Percentiles rank a stretch among this genome's conserved stretches.
Conservation (phyloP, 139 green algal species). For the Gonium pectorale region DNA sequence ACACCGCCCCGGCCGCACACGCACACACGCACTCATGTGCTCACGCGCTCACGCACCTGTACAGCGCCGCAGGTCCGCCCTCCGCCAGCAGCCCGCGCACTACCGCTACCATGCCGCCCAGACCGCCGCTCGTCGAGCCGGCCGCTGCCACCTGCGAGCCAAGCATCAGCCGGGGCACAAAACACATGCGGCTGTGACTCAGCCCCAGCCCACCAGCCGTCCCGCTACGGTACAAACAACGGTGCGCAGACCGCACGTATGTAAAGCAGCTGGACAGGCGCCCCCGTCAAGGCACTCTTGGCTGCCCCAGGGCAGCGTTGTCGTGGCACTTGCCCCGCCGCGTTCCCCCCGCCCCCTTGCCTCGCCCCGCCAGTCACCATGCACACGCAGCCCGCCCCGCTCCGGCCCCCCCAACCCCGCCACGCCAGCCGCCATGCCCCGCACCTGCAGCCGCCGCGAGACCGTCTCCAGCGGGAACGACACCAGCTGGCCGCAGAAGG, state of each 20-base stretch:
- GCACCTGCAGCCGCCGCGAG: conserved; percentile 70
- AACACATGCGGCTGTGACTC: too few relatives aligned
- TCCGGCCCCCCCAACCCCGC: neutral
- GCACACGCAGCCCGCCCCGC: neutral
- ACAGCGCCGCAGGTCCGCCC: conserved; percentile 58
- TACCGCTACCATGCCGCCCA: conserved; percentile 22
- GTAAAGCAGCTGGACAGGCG: too few relatives aligned
- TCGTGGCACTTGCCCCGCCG: too few relatives aligned
- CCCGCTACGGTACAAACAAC: too few relatives aligned
- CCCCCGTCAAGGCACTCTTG: too few relatives aligned
- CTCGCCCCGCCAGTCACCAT: neutral
- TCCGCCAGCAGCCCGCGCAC: conserved; percentile 51
- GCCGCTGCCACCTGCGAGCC: neutral
- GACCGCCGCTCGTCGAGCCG: neutral
- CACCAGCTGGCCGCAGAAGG: conserved; percentile 79
- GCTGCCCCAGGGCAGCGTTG: too few relatives aligned
- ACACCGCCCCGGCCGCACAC: neutral
- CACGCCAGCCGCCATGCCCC: neutral
- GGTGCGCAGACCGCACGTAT: too few relatives aligned
- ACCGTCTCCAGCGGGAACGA: conserved; percentile 87
- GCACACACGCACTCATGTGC: neutral
- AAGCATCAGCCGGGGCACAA: too few relatives aligned
- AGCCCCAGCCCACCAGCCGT: too few relatives aligned
- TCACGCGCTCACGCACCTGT: conserved; percentile 44
- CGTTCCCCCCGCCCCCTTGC: too few relatives aligned